These are phyloP conservation scores for Kwoniella heveanensis DNA, from an alignment of 768 basidiomycete species.

Conservation along the genomic window DNA sequence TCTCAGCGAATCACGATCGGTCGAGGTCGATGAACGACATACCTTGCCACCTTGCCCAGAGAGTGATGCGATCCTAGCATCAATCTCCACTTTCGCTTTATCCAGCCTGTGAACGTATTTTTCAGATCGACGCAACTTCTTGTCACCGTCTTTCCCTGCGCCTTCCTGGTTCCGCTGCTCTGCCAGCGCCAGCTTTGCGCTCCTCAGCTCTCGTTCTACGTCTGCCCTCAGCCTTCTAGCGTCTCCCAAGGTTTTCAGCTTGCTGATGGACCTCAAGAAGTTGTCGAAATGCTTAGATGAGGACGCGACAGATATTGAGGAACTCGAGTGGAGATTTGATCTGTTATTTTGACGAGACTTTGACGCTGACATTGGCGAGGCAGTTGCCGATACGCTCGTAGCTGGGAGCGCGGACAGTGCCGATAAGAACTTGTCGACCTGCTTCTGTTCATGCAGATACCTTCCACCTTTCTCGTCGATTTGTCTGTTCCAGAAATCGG, in stretches of 20 bases:
- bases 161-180: slow-evolving; percentile 13
- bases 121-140: slow-evolving; percentile 79
- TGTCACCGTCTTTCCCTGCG: slow-evolving; percentile 84
- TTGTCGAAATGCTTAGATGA: slow-evolving; percentile 78
- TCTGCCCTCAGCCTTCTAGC: slow-evolving; percentile 89
- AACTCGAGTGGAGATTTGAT: slow-evolving; percentile 5
- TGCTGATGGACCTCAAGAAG: slow-evolving; percentile 81
- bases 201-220: slow-evolving; percentile 83
- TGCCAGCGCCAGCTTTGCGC: slow-evolving; percentile 63
- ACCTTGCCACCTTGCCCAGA: slow-evolving; percentile 61
- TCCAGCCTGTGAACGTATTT: slow-evolving; percentile 83
- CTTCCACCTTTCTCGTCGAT: slow-evolving; percentile 84
- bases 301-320: slow-evolving; percentile 29
- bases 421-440: slow-evolving; percentile 49
- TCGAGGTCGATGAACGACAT: too few relatives aligned
- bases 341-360: slow-evolving; percentile 8
- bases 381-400: slow-evolving; percentile 11
- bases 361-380: slow-evolving; percentile 11
- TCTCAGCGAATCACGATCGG: not conserved
- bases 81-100: slow-evolving; percentile 82
- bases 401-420: slow-evolving; percentile 37
- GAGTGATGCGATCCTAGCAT: slow-evolving; percentile 77
- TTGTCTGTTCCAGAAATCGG: slow-evolving; percentile 93
- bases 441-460: slow-evolving; percentile 66
- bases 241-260: slow-evolving; percentile 79